Conservation (phyloP, 2,329 filamentous ascomycete genomes). For the Capronia epimyces region DNA sequence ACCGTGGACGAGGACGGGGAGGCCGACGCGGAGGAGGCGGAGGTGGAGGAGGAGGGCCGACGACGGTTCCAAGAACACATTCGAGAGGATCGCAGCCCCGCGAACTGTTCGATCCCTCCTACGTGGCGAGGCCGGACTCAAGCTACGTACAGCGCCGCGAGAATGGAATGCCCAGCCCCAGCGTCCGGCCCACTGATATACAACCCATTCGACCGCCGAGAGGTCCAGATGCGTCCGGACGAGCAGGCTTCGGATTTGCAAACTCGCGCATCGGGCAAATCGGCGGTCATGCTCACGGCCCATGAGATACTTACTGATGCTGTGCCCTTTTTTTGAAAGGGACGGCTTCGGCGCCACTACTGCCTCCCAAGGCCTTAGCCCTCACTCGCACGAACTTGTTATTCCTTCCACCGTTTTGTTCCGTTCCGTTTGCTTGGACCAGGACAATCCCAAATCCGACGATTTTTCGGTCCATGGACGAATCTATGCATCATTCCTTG, state of each 20-base stretch:
- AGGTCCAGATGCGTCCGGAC: slow-evolving; percentile 70
- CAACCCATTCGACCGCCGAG: slow-evolving; percentile 66
- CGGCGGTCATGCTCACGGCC: background rate
- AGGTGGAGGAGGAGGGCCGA: background rate
- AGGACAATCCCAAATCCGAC: too few species aligned
- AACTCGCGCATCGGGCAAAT: background rate
- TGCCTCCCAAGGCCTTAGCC: too few species aligned
- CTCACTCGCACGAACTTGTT: too few species aligned
- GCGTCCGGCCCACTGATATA: slow-evolving; percentile 19
- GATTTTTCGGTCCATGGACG: too few species aligned
- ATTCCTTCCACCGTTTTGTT: too few species aligned
- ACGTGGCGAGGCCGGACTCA: slow-evolving; percentile 58
- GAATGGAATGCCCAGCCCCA: slow-evolving; percentile 26
- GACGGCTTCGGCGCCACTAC: too few species aligned
- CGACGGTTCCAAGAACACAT: slow-evolving; percentile 24
- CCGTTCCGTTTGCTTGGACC: too few species aligned
- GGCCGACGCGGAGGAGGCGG: slow-evolving; percentile 10
- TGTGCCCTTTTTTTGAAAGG: background rate
- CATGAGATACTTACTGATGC: background rate
- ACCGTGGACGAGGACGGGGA: slow-evolving; percentile 20
- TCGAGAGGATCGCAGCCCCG: slow-evolving; percentile 36
- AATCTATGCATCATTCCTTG: too few species aligned
- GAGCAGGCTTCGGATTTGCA: slow-evolving; percentile 71
- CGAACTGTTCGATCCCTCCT: slow-evolving; percentile 74
- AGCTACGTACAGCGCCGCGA: slow-evolving; percentile 43